These are phyloP conservation scores for Stephania yunnanensis DNA, from an alignment of 164 flowering plant species.

Conservation along the genomic window DNA sequence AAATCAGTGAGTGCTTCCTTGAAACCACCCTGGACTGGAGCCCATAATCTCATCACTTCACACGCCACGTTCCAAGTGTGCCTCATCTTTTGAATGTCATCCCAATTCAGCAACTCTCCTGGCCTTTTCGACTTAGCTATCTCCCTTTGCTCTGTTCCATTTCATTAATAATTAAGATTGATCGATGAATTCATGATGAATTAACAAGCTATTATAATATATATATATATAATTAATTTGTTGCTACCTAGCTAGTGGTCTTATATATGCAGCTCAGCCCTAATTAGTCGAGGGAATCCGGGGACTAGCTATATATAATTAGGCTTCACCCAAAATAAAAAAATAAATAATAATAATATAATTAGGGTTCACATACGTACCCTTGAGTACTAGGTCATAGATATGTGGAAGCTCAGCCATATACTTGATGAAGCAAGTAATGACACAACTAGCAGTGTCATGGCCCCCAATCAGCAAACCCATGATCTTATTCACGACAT, in stretches of 20 bases:
- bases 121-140: slow-evolving; percentile 15
- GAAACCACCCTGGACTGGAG: slow-evolving; percentile 18
- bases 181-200: background rate
- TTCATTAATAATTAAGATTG: background rate
- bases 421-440: slow-evolving; percentile 44
- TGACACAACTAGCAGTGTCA: slow-evolving; percentile 45
- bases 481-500: slow-evolving; percentile 47
- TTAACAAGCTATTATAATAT: background rate
- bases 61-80: slow-evolving; percentile 22
- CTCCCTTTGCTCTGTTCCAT: slow-evolving; percentile 19
- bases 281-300: no score
- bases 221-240: background rate
- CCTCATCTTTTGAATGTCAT: slow-evolving; percentile 21
- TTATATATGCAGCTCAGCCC: no score
- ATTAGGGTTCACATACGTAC: slow-evolving; percentile 3
- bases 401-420: slow-evolving; percentile 21
- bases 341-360: no score
- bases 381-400: slow-evolving; percentile 19
- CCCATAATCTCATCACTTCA: slow-evolving; percentile 18
- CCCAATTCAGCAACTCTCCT: slow-evolving; percentile 18
- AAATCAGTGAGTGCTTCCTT: slow-evolving; percentile 19
- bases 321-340: no score
- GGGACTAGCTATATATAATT: no score
- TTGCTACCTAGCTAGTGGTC: no score
- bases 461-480: slow-evolving; percentile 52